phyloP scores from a whole-genome alignment of 371 early-diverging fungal species.

The Mortierella sp. region DNA sequence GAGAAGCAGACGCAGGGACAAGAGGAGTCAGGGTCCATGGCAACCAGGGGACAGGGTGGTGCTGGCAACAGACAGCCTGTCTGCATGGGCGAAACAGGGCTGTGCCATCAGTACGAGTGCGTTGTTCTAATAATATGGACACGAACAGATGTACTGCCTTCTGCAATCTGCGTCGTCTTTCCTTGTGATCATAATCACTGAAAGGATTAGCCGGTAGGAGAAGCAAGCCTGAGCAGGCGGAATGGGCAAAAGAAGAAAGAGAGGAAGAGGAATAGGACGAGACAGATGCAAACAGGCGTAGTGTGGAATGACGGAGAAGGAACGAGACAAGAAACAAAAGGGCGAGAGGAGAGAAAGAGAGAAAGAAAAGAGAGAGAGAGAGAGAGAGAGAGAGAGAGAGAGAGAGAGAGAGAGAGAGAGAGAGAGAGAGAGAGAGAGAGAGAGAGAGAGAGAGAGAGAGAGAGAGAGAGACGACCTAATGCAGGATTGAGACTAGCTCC shows the following conservation, averaged over 20 bases:
- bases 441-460: neutral
- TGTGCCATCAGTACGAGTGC: no score
- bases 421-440: neutral
- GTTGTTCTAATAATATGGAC: no score
- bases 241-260: neutral
- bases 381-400: slow-evolving; percentile 1
- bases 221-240: neutral
- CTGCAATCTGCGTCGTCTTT: no score
- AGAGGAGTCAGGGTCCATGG: no score
- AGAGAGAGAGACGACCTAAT: neutral
- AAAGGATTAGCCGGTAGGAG: neutral
- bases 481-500: neutral
- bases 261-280: neutral
- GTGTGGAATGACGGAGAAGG: neutral
- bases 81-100: no score
- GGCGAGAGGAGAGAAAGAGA: neutral
- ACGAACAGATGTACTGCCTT: no score
- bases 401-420: slow-evolving; percentile 8
- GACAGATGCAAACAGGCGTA: neutral
- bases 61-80: no score
- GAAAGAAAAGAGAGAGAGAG: neutral
- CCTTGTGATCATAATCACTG: neutral
- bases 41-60: no score
- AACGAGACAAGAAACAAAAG: neutral
- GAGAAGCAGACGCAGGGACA: no score